A percentile compares a stretch with the other conserved stretches of the same genome.
These are phyloP conservation scores for Apodospora peruviana DNA, from an alignment of 495 filamentous ascomycete species.

Conservation along the genomic window DNA sequence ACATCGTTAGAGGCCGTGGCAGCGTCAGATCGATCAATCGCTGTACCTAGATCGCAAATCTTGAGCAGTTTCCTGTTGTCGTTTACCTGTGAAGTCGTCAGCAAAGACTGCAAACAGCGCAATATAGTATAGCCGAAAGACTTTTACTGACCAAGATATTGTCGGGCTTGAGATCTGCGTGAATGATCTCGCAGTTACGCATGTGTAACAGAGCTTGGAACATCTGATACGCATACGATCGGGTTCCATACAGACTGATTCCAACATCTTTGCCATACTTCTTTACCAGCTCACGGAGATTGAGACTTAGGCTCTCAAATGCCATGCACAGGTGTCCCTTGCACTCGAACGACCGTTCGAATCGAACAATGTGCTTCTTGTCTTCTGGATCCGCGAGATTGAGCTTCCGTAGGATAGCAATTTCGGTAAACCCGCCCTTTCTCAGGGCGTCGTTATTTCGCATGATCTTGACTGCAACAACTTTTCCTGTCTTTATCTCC, in stretches of 20 bases:
- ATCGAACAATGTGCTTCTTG: slow-evolving; percentile 86
- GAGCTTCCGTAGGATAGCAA: slow-evolving; percentile 81
- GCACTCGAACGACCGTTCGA: slow-evolving; percentile 84
- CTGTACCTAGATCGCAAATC: slow-evolving; percentile 93
- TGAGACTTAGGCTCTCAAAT: slow-evolving; percentile 91
- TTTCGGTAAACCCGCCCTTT: slow-evolving; percentile 92
- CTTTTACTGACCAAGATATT: slow-evolving; percentile 65
- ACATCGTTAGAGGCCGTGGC: slow-evolving; percentile 66
- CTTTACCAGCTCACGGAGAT: slow-evolving; percentile 91
- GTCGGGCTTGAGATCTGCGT: slow-evolving; percentile 95
- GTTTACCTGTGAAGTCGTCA: slow-evolving; percentile 52
- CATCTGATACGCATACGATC: slow-evolving; percentile 88
- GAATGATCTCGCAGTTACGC: slow-evolving; percentile 85
- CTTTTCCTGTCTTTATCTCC: slow-evolving; percentile 63
- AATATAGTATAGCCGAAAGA: not conserved
- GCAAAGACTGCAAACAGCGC: not conserved
- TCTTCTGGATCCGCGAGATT: slow-evolving; percentile 78
- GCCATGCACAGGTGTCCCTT: slow-evolving; percentile 94
- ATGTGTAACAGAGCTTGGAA: slow-evolving; percentile 82
- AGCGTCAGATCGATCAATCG: slow-evolving; percentile 75
- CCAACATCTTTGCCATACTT: slow-evolving; percentile 94
- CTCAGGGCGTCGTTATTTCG: slow-evolving; percentile 88
- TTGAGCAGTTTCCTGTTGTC: slow-evolving; percentile 81
- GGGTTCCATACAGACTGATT: slow-evolving; percentile 78
- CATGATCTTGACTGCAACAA: slow-evolving; percentile 91